These are phyloP conservation scores for Taphrina wiesneri DNA, from an alignment of 1,139 yeast genomes.

Conservation along the genomic window DNA sequence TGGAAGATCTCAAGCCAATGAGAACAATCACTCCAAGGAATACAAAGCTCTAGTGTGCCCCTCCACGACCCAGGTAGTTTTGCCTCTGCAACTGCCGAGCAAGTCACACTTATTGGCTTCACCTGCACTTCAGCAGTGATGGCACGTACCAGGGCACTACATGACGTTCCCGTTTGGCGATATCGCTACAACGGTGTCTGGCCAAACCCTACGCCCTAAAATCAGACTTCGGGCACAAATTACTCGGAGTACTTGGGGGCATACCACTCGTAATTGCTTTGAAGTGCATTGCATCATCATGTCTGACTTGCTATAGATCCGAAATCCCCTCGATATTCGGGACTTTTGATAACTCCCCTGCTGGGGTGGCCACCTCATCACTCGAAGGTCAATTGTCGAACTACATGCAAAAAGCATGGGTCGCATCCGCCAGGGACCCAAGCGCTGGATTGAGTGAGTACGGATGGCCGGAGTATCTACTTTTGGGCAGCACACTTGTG, in stretches of 20 bases:
- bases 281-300: background rate
- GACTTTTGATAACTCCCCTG: background rate
- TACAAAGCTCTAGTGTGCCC: no score
- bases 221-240: background rate
- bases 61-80: no score
- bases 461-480: conserved; percentile 19
- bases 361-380: background rate
- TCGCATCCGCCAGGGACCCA: conserved; percentile 18
- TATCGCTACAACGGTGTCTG: conserved; percentile 9
- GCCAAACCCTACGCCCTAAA: background rate
- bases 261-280: background rate
- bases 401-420: conserved; percentile 15
- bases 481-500: background rate
- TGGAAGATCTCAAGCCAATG: no score
- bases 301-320: background rate
- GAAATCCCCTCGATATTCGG: conserved; percentile 19
- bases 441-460: background rate
- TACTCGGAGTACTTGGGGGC: background rate
- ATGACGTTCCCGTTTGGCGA: background rate
- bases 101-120: conserved; percentile 3
- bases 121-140: conserved; percentile 3
- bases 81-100: background rate
- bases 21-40: no score
- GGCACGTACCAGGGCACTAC: conserved; percentile 2
- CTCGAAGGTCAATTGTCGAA: background rate